Conservation (phyloP, 2,329 filamentous ascomycete genomes). For the Macroventuria anomochaeta region DNA sequence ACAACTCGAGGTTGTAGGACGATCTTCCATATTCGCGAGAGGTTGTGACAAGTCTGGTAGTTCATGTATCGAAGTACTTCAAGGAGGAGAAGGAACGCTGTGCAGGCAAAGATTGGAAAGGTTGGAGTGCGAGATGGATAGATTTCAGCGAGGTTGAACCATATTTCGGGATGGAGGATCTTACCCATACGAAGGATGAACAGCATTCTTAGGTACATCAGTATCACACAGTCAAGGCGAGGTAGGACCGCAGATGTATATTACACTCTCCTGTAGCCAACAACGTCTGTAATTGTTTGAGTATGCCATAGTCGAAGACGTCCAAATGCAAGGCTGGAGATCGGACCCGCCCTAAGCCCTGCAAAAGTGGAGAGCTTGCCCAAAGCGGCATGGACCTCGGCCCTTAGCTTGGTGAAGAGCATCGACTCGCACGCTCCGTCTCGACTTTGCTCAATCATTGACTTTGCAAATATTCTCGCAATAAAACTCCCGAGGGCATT, state of each 20-base stretch:
- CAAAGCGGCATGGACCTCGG: conserved; percentile 9
- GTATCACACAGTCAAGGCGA: too few species aligned
- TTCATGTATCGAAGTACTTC: neutral
- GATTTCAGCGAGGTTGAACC: too few species aligned
- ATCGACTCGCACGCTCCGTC: conserved; percentile 7
- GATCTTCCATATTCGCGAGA: neutral
- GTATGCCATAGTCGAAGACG: neutral
- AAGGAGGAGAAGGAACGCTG: too few species aligned
- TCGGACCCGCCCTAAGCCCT: neutral
- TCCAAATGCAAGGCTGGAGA: neutral
- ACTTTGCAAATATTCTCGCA: neutral
- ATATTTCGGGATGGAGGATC: too few species aligned
- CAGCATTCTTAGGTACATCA: too few species aligned
- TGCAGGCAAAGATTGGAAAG: neutral
- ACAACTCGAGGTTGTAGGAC: neutral
- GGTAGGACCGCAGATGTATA: too few species aligned
- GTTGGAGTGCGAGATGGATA: too few species aligned
- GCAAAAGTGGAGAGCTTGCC: conserved; percentile 3
- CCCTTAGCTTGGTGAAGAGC: neutral
- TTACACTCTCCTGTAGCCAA: too few species aligned
- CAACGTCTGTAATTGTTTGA: neutral
- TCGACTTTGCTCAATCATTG: neutral
- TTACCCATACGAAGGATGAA: too few species aligned
- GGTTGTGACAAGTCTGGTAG: neutral
- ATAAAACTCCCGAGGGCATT: neutral